Evolutionary conservation across 768 basidiomycete species (phyloP).

Genomic region (Trichaptum fuscoviolaceum): DNA sequence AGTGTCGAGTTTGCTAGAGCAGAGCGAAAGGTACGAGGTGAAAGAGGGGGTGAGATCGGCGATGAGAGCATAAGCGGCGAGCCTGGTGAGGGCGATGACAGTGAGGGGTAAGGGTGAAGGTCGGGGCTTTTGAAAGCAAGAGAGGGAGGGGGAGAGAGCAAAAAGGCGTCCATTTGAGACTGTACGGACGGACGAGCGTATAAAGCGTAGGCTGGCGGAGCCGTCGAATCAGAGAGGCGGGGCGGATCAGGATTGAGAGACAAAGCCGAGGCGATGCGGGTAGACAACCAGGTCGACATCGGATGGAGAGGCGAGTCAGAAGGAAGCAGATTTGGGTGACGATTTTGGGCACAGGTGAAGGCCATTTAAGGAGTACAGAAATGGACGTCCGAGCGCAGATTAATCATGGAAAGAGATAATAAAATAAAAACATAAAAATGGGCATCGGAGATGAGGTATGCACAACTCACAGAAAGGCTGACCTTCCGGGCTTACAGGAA

Average conservation of each 20-base stretch:
- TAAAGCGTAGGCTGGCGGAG: not conserved
- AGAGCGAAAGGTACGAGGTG: not conserved
- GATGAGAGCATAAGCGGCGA: not conserved
- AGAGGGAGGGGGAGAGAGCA: not conserved
- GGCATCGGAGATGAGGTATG: not conserved
- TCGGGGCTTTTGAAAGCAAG: not conserved
- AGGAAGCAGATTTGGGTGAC: not conserved
- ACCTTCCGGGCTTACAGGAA: not conserved
- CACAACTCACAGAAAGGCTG: not conserved
- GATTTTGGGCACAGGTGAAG: not conserved
- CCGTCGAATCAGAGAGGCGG: not conserved
- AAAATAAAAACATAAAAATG: not conserved
- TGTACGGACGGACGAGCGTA: not conserved
- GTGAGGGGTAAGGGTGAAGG: not conserved
- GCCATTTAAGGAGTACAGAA: not conserved
- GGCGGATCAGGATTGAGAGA: conserved; percentile 1
- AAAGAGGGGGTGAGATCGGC: not conserved
- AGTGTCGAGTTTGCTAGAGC: not conserved
- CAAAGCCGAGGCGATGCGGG: not conserved
- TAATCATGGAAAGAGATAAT: not conserved
- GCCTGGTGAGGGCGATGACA: not conserved
- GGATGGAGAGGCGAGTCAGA: not conserved
- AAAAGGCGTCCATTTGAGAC: not conserved
- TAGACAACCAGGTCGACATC: conserved; percentile 1
- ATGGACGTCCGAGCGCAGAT: not conserved